Conservation (phyloP, 2,329 filamentous ascomycete genomes). For the Talaromyces sp. region DNA sequence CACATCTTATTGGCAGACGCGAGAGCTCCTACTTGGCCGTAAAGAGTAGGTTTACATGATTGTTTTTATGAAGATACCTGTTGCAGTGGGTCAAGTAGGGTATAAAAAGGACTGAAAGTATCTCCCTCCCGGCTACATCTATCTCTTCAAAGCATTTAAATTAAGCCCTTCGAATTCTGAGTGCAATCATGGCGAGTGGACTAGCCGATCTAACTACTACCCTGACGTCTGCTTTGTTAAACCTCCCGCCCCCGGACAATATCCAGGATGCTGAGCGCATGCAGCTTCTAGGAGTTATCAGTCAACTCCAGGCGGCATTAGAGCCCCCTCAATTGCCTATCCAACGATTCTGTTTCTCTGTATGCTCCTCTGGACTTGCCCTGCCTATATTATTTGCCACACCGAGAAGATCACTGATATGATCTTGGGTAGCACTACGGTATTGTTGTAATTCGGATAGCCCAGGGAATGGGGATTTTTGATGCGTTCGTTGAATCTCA, state of each 20-base stretch:
- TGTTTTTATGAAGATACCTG: not conserved
- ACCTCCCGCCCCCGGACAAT: slow-evolving; percentile 9
- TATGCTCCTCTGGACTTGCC: not conserved
- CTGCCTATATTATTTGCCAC: not conserved
- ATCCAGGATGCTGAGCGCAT: slow-evolving; percentile 14
- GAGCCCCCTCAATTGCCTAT: not conserved
- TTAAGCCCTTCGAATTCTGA: not conserved
- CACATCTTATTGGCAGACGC: not conserved
- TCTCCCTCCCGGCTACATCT: not conserved
- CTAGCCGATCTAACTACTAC: not conserved
- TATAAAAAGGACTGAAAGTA: not conserved
- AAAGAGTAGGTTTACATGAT: not conserved
- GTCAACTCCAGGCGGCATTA: slow-evolving; percentile 7
- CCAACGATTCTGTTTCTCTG: not conserved
- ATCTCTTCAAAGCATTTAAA: not conserved
- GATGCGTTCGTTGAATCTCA: not conserved
- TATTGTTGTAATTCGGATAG: not conserved
- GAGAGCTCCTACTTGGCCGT: not conserved
- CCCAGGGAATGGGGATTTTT: slow-evolving; percentile 5
- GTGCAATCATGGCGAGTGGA: not conserved
- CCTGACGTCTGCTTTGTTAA: not conserved
- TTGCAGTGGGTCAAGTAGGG: not conserved
- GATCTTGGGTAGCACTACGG: not conserved
- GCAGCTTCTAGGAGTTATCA: slow-evolving; percentile 9
- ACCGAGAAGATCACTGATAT: not conserved